A percentile compares a stretch with the other conserved stretches of the same genome.
phyloP scores from a whole-genome alignment of 306 rosid genomes.

The Castanea crenata region DNA sequence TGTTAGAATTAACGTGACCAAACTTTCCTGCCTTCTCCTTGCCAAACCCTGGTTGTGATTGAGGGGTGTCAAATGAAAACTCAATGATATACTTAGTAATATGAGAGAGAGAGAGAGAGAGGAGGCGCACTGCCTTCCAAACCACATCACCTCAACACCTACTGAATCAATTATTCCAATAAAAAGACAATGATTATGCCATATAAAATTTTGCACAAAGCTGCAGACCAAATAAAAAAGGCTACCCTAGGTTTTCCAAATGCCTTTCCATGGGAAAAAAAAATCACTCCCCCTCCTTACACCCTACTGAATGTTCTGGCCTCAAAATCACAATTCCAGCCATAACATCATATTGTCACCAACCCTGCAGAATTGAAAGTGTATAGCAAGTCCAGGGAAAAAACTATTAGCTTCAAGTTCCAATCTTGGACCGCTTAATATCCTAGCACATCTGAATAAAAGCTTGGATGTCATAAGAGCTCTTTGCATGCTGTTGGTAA shows the following conservation, averaged over 20 bases:
- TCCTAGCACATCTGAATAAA: background rate
- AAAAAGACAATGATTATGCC: too few relatives aligned
- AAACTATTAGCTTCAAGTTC: background rate
- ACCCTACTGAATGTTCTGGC: background rate
- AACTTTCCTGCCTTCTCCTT: slow-evolving; percentile 41
- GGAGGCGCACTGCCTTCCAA: background rate
- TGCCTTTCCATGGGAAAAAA: background rate
- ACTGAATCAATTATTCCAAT: background rate
- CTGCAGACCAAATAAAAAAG: too few relatives aligned
- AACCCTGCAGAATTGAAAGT: too few relatives aligned
- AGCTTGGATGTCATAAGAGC: background rate
- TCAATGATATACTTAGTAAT: slow-evolving; percentile 23
- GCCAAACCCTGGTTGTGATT: slow-evolving; percentile 45
- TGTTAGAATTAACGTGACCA: slow-evolving; percentile 26
- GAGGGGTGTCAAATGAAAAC: background rate
- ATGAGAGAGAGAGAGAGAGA: slow-evolving; percentile 9
- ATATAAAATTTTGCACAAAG: too few relatives aligned
- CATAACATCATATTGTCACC: background rate
- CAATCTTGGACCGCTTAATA: background rate
- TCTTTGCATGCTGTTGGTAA: background rate
- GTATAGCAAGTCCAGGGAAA: too few relatives aligned
- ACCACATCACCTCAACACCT: background rate
- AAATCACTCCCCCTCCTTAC: background rate
- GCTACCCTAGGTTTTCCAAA: background rate
- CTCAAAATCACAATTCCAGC: background rate